These are phyloP conservation scores for Debaryomyces coudertii DNA, from an alignment of 1,139 yeast species.

Conservation along the genomic window DNA sequence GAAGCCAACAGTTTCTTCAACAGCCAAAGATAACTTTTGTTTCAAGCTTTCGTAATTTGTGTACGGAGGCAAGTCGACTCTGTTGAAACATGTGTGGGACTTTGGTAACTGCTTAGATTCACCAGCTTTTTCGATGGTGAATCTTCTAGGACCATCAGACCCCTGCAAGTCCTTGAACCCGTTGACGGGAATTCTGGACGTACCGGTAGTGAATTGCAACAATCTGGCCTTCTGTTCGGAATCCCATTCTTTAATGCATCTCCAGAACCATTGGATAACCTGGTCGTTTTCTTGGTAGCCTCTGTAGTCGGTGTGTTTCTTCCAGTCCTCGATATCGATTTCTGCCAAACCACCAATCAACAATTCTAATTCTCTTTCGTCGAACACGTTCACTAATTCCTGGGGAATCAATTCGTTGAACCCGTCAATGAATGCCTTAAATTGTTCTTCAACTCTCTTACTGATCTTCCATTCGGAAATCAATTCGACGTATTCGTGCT, in stretches of 20 bases:
- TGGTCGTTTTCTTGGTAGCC: conserved; percentile 97
- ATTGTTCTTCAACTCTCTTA: conserved; percentile 92
- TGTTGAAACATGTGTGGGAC: conserved; percentile 93
- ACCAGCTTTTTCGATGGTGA: conserved; percentile 97
- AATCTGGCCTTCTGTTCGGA: conserved; percentile 94
- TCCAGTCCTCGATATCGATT: conserved; percentile 98
- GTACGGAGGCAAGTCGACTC: conserved; percentile 89
- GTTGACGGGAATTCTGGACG: conserved; percentile 97
- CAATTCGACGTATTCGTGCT: conserved; percentile 91
- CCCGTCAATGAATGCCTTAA: conserved; percentile 94
- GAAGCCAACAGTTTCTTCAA: conserved; percentile 92
- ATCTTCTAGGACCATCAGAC: conserved; percentile 97
- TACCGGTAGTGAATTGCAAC: conserved; percentile 96
- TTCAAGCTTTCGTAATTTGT: conserved; percentile 72
- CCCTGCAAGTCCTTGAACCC: conserved; percentile 99
- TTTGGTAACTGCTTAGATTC: conserved; percentile 92
- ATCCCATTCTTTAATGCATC: conserved; percentile 91
- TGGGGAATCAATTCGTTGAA: conserved; percentile 97
- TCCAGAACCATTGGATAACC: conserved; percentile 98
- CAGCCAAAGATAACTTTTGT: conserved; percentile 83
- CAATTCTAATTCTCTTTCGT: conserved; percentile 94
- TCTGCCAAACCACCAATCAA: conserved; percentile 98
- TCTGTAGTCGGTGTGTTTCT: conserved; percentile 96
- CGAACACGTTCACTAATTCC: conserved; percentile 93
- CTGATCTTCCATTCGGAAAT: conserved; percentile 96